Conservation (phyloP, 2,329 filamentous ascomycete species). For the Colletotrichum eleusines region DNA sequence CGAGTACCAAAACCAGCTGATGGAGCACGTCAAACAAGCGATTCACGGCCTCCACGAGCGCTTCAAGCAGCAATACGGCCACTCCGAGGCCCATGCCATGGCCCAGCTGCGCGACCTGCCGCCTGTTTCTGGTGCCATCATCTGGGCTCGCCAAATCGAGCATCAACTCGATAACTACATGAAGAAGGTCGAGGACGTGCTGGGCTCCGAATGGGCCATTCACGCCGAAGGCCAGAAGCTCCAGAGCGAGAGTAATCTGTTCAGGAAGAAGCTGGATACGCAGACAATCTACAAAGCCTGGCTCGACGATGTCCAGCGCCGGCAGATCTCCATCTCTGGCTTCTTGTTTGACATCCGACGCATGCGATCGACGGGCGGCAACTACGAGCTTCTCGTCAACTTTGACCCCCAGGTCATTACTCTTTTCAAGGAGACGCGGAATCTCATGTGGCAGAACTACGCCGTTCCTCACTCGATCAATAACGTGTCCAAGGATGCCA, state of each 20-base stretch:
- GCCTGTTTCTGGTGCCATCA: slow-evolving; percentile 95
- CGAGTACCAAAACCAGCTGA: slow-evolving; percentile 97
- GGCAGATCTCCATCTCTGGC: slow-evolving; percentile 91
- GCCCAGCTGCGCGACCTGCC: slow-evolving; percentile 95
- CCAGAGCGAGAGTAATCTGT: slow-evolving; percentile 89
- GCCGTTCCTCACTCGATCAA: slow-evolving; percentile 94
- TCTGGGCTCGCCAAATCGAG: slow-evolving; percentile 98
- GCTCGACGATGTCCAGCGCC: slow-evolving; percentile 88
- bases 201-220: slow-evolving; percentile 93
- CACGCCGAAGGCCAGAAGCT: slow-evolving; percentile 96
- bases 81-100: slow-evolving; percentile 98
- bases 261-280: slow-evolving; percentile 96
- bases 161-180: slow-evolving; percentile 96
- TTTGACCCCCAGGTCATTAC: slow-evolving; percentile 98
- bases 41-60: slow-evolving; percentile 94
- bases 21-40: slow-evolving; percentile 97
- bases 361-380: slow-evolving; percentile 90
- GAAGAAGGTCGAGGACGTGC: slow-evolving; percentile 98
- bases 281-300: slow-evolving; percentile 95
- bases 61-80: slow-evolving; percentile 98
- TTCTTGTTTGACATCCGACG: slow-evolving; percentile 90
- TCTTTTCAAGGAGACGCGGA: slow-evolving; percentile 97
- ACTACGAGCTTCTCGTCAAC: slow-evolving; percentile 90
- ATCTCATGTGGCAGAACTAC: slow-evolving; percentile 94
- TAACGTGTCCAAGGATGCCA: slow-evolving; percentile 98